Base-by-base conservation (phyloP, 2,329 filamentous ascomycete species). In the Nemania sp. region DNA sequence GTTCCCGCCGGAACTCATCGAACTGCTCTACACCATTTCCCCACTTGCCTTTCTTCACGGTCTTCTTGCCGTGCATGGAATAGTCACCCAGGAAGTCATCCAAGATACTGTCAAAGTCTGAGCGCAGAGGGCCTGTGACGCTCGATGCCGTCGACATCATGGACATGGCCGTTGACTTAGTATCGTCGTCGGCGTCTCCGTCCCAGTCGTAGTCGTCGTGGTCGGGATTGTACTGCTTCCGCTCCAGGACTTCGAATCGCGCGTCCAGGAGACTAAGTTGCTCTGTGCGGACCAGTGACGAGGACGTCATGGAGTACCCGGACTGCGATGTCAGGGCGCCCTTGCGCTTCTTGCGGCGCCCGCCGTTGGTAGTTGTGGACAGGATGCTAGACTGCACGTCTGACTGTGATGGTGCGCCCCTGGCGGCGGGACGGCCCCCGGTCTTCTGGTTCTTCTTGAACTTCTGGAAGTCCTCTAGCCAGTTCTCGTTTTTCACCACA, bases 321-420 rank as follows among this genome's bases (percentile, higher is more conserved):
- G 94, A 96, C 0, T 92, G 91, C 72, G 92, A 93, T 3, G 95
- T 98, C 79, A 97, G 82, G 2, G 96, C 95, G 53, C 94, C 95
- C 84, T 97, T 98, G 77, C 95, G 90, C 88, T 97, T 98, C 90
- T 98, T 98, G 69, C 87, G 88, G 60, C 93, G 89, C 13, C 93
- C 93, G 41, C 92, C 93, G 69, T 90, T 92, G 1, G 92, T 91
- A 2, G 92, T 94, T 0, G 91, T 90, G 1, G 91, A 94, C 82
- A 92, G 87, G 73, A 91, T 84, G 5, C 92, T 92, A 1, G 88
- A 90, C 75, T 92, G 89, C 54, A 91, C 76, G 70, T 91, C 91
- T 2, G 89, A 90, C 18, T 86, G 86, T 0, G 86, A 84, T 1
- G 82, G 82, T 5, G 79, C 80, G 27, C 74, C 74, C 26, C 75